phyloP scores from a whole-genome alignment of 306 rosid genomes.

The Dalbergia cochinchinensis region DNA sequence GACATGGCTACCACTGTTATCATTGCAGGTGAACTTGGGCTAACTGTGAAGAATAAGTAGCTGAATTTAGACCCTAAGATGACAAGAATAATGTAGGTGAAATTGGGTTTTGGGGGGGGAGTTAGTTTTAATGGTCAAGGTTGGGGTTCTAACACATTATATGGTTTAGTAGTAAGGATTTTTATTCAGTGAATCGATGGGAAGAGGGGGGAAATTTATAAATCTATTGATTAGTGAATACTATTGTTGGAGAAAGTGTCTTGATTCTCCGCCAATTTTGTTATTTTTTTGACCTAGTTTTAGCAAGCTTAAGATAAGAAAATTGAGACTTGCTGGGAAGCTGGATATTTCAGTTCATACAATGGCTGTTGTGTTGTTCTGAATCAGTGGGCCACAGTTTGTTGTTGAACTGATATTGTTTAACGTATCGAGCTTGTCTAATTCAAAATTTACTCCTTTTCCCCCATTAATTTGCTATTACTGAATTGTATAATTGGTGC shows the following conservation, averaged over 20 bases:
- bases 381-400: constrained; percentile 12
- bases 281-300: constrained; percentile 22
- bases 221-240: constrained; percentile 34
- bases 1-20: constrained; percentile 91
- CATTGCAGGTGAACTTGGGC: constrained; percentile 85
- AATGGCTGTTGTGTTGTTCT: constrained; percentile 37
- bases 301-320: constrained; percentile 41
- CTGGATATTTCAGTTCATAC: constrained; percentile 39
- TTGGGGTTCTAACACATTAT: constrained; percentile 50
- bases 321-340: constrained; percentile 40
- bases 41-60: constrained; percentile 70
- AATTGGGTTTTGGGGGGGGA: background rate
- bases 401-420: constrained; percentile 32
- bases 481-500: constrained; percentile 30
- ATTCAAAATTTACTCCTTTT: background rate
- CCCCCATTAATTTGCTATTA: background rate
- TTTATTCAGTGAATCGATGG: constrained; percentile 26
- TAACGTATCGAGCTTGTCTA: constrained; percentile 32
- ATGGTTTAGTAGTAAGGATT: constrained; percentile 37
- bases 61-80: background rate
- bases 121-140: constrained; percentile 42
- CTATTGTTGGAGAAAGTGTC: constrained; percentile 37
- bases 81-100: constrained; percentile 23
- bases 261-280: constrained; percentile 39
- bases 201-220: background rate